phyloP scores from a whole-genome alignment of 371 early-diverging fungal species.

The Conidiobolus incongruus region DNA sequence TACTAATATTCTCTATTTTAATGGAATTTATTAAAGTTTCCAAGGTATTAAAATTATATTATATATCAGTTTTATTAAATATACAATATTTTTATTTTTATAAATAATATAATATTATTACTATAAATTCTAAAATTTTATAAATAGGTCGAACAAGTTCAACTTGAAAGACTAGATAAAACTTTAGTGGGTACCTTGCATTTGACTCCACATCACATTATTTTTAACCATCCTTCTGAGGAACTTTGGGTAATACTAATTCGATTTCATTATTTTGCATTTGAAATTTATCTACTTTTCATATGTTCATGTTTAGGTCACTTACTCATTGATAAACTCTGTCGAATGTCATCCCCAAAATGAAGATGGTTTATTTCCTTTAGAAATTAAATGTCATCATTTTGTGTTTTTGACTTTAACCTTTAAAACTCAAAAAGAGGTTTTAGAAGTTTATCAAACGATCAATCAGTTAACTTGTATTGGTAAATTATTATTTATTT shows the following conservation, averaged over 20 bases:
- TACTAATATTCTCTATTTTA: too few species aligned
- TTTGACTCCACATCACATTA: conserved; percentile 53
- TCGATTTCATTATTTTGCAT: background rate
- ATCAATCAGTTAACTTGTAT: conserved; percentile 45
- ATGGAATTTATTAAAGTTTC: conserved; percentile 17
- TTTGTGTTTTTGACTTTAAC: conserved; percentile 49
- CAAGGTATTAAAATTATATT: conserved; percentile 9
- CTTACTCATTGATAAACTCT: conserved; percentile 65
- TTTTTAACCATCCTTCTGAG: conserved; percentile 31
- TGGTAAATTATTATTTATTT: conserved; percentile 12
- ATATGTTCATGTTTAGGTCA: conserved; percentile 23
- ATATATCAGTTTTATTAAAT: background rate
- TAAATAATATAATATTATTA: conserved; percentile 32
- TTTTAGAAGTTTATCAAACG: conserved; percentile 52
- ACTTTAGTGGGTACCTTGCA: conserved; percentile 42
- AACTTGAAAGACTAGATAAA: conserved; percentile 27
- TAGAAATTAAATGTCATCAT: conserved; percentile 51
- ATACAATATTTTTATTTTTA: background rate
- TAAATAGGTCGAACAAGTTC: conserved; percentile 54
- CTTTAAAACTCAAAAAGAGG: conserved; percentile 38
- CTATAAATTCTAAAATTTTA: conserved; percentile 27
- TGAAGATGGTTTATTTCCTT: conserved; percentile 19
- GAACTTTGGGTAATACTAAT: conserved; percentile 41
- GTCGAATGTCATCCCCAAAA: conserved; percentile 39
- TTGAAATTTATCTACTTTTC: background rate